These are phyloP conservation scores for Asclepias syriaca DNA, from an alignment of 257 asterid species.

Conservation along the genomic window DNA sequence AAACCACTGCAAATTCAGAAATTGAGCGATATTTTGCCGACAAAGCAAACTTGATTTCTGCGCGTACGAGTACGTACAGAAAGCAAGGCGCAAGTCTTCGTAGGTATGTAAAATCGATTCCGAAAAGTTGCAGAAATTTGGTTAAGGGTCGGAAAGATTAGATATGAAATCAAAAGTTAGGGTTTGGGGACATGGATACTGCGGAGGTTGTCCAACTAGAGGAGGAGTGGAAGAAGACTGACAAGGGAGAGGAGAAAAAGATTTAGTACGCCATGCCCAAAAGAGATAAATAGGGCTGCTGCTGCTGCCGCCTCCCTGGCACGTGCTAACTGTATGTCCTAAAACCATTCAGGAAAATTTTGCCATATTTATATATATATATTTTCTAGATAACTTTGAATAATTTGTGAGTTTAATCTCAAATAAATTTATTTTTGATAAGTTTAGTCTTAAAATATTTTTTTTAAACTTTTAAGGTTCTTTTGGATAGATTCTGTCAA, in stretches of 20 bases:
- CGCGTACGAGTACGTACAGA: neutral
- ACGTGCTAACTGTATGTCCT: no score
- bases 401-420: no score
- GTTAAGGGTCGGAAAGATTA: neutral
- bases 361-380: no score
- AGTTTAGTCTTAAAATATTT: no score
- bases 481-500: no score
- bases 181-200: neutral
- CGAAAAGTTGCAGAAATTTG: neutral
- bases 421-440: no score
- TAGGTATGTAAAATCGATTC: neutral
- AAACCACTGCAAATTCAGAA: constrained; percentile 8
- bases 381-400: no score
- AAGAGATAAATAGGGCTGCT: no score
- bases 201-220: neutral
- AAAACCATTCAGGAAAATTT: no score
- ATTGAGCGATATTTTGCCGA: neutral
- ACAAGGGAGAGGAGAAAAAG: neutral
- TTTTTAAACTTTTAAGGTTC: no score
- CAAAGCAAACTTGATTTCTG: neutral
- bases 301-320: no score
- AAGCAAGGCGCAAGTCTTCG: neutral
- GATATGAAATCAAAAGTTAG: neutral
- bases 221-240: neutral
- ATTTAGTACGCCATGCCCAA: neutral